Conservation (phyloP, 495 filamentous ascomycete species). For the Paragyromitra xinjiangensis region DNA sequence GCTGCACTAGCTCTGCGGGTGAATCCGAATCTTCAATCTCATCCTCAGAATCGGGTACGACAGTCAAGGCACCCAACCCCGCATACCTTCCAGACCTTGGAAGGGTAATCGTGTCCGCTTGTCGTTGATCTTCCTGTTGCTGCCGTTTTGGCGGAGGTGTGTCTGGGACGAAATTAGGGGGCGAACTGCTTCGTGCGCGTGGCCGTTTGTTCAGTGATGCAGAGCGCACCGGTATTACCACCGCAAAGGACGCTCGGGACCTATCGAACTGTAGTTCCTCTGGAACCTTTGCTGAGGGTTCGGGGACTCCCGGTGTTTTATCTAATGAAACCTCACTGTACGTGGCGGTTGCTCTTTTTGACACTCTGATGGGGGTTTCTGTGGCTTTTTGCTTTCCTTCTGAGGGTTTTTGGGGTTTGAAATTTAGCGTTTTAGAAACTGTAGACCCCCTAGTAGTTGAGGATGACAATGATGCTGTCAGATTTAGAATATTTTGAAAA, state of each 20-base stretch:
- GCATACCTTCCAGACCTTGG: background rate
- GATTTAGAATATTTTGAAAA: background rate
- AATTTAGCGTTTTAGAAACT: background rate
- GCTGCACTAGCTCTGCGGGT: background rate
- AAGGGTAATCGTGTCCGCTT: background rate
- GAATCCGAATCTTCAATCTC: slow-evolving; percentile 17
- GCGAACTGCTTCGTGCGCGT: slow-evolving; percentile 7
- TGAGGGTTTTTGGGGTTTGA: background rate
- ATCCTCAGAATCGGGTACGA: background rate
- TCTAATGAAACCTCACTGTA: background rate
- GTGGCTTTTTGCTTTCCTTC: background rate
- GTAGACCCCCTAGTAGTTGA: background rate
- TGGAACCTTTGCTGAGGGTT: background rate
- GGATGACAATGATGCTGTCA: background rate
- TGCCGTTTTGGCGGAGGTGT: slow-evolving; percentile 16
- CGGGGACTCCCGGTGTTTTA: background rate
- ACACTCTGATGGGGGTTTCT: background rate
- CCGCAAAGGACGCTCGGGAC: background rate
- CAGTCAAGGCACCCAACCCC: background rate
- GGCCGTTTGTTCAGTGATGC: slow-evolving; percentile 3
- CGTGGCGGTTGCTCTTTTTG: background rate
- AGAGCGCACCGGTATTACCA: background rate
- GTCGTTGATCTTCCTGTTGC: slow-evolving; percentile 1
- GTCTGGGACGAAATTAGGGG: background rate
- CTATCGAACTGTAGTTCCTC: background rate